These are phyloP conservation scores for Cadophora malorum DNA, from an alignment of 2,329 filamentous ascomycete species.

Conservation along the genomic window DNA sequence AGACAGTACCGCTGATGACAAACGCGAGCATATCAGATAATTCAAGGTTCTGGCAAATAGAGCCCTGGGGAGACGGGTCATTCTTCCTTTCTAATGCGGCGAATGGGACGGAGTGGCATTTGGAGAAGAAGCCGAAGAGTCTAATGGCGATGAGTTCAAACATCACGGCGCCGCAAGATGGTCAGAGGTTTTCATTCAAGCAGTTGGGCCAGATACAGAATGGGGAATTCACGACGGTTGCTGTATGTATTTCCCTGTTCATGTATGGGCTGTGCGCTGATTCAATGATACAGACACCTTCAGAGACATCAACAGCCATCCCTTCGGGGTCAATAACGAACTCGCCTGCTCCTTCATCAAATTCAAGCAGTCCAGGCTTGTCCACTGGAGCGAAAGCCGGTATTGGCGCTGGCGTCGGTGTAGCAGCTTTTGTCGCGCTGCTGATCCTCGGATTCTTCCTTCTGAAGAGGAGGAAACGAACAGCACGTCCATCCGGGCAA, in stretches of 20 bases:
- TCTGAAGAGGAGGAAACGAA: constrained; percentile 12
- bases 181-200: constrained; percentile 29
- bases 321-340: neutral
- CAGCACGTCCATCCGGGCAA: neutral
- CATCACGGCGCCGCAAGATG: constrained; percentile 25
- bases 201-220: constrained; percentile 24
- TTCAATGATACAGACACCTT: neutral
- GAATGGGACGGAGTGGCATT: constrained; percentile 32
- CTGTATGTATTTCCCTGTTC: constrained; percentile 18
- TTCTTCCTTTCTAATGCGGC: constrained; percentile 32
- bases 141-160: constrained; percentile 33
- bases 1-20: constrained; percentile 26
- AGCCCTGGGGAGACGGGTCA: constrained; percentile 34
- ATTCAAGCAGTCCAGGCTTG: neutral
- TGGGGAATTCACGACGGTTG: constrained; percentile 20
- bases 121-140: constrained; percentile 22
- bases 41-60: constrained; percentile 33
- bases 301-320: neutral
- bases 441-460: constrained; percentile 22
- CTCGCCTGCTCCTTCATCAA: neutral
- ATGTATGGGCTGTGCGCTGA: neutral
- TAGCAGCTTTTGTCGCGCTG: constrained; percentile 1
- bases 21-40: constrained; percentile 25
- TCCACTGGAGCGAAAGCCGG: constrained; percentile 28
- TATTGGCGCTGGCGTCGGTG: constrained; percentile 25